Evolutionary conservation across 2,329 filamentous ascomycete species (phyloP), one percentile per base, ranked within the genome.

Genomic region (Cladobotryum mycophilum): DNA sequence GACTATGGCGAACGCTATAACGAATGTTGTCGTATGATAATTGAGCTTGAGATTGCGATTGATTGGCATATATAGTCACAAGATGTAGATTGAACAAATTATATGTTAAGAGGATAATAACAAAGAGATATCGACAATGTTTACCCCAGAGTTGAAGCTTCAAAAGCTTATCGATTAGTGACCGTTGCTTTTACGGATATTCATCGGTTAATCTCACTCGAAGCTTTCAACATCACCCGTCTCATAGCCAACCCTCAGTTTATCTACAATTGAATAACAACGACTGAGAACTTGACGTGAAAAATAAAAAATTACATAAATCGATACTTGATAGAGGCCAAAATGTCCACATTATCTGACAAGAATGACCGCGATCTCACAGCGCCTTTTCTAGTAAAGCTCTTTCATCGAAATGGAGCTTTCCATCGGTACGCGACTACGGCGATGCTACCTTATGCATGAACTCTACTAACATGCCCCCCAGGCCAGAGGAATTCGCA

Each of bases 361-460:
- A 46, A 46, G 35, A 50, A 44, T 60, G 82, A 90, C 65, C 83
- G 85, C 55, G 79, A 88, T 62, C 77, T 78, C 43, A 87, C 83
- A 12, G 82, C 87, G 3, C 91, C 90, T 5, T 96, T 95, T 70
- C 80, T 92, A 54, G 75, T 96, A 15, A 90, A 88, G 65, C 79
- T 96, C 53, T 95, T 91, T 74, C 95, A 92, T 70, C 82, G 84
- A 53, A 81, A 76, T 17, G 81, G 84, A 60, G 76, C 79, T 38
- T 91, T 89, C 61, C 85, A 90, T 69, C 79, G 80, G 83, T 83
- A 69, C 48, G 62, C 12, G 22, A 45, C 17, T 33, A 25, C n/a
- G 4, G 22, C 12, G 22, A 42, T 14, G n/a, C 30, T 5, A 25
- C 20, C 7, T 2, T 30, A 9, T 22, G 7, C 14, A 13, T 11